Evolutionary conservation across 306 rosid species (phyloP), one percentile per base, ranked within the genome.

Genomic region (Trifolium fragiferum): DNA sequence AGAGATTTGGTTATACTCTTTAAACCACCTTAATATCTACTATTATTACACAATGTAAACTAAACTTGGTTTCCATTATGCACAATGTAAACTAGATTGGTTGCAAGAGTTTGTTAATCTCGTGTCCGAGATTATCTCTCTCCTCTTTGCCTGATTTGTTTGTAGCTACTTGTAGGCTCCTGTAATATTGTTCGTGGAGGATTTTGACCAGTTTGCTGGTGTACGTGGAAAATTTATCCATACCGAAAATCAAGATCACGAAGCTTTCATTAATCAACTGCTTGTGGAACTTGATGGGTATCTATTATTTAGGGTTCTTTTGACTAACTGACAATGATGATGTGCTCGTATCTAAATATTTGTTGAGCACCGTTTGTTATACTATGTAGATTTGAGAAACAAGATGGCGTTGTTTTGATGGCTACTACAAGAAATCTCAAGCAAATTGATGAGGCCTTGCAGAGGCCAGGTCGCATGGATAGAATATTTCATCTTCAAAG

Each of bases 261-360:
- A 93, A 77, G 78, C 98, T 83, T 93, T 93, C 88, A 93, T 93
- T 71, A 93, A 93, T 90, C 98, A 93, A 86, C 86, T 93, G 79
- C 98, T 93, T 55, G 98, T 93, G 85, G 98, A 93, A 81, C 98
- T 93, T 81, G 98, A 93, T 82, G 98, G 98, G 98, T 93, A 82
- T 73, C 75, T 49, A 65, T 66, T 43, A 57, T 76, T 49, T 68
- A 70, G 57, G 82, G 19, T 69, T 76, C 64, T 76, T 77, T 80
- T 71, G 61, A 33, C 32, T 46, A 49, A 21, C 65, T 65, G 74
- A 50, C 55, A 81, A 64, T 62, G 79, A 75, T 64, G 16, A 60
- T 70, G 61, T 64, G 69, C 83, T 71, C 74, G 10, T 33, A 18
- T 67, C 21, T 66, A 32, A 19, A 74, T 25, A 47, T 68, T 44